phyloP scores from a whole-genome alignment of 805 yeast genomes.

The Barnettozyma californica region DNA sequence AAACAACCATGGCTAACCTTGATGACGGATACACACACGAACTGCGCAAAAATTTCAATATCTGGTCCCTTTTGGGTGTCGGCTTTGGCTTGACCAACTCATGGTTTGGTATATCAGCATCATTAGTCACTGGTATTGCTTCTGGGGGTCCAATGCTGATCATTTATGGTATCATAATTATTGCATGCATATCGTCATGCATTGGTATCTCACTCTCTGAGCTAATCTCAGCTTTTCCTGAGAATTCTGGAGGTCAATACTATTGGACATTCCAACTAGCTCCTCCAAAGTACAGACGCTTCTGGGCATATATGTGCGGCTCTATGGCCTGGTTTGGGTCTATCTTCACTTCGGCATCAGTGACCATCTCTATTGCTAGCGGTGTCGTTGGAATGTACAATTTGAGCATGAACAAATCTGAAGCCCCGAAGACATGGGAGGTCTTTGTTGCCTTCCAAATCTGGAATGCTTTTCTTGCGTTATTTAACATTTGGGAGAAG shows the following conservation, averaged over 20 bases:
- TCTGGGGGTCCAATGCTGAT: constrained; percentile 54
- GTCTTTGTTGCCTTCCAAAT: constrained; percentile 44
- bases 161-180: constrained; percentile 48
- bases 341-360: constrained; percentile 52
- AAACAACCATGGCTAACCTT: constrained; percentile 3
- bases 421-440: constrained; percentile 42
- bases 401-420: constrained; percentile 2
- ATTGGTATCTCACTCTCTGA: constrained; percentile 48
- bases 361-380: constrained; percentile 44
- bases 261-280: constrained; percentile 51
- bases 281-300: constrained; percentile 30
- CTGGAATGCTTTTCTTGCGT: constrained; percentile 34
- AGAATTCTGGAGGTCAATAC: constrained; percentile 51
- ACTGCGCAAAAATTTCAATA: constrained; percentile 28
- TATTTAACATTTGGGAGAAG: constrained; percentile 44
- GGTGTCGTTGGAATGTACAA: constrained; percentile 44
- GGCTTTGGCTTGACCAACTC: constrained; percentile 57
- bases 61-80: constrained; percentile 45
- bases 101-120: constrained; percentile 54
- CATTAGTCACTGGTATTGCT: constrained; percentile 45
- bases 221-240: constrained; percentile 44
- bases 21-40: constrained; percentile 16
- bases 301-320: constrained; percentile 48
- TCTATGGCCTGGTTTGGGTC: constrained; percentile 56
- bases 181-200: constrained; percentile 41